Percentiles rank a stretch among this genome's conserved stretches.
These are phyloP conservation scores for Amphicarpaea edgeworthii DNA, from an alignment of 306 rosid species.

Conservation along the genomic window DNA sequence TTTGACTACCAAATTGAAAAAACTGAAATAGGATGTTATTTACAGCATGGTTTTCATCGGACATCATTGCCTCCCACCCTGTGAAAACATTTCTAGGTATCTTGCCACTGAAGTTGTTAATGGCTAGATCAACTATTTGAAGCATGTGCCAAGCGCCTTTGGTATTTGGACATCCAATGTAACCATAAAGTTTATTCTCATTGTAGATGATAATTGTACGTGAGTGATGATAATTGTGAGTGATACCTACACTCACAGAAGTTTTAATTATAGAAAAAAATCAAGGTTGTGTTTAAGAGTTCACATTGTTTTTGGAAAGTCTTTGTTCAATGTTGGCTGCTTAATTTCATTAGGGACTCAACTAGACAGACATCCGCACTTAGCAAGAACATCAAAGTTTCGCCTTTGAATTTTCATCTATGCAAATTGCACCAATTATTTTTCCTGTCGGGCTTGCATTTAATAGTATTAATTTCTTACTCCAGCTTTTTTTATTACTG, in stretches of 20 bases:
- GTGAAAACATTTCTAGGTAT: constrained; percentile 47
- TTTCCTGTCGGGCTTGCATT: not conserved
- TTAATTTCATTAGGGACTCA: no score
- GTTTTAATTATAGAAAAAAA: no score
- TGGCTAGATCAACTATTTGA: constrained; percentile 60
- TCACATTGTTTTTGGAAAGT: no score
- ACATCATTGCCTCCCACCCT: constrained; percentile 59
- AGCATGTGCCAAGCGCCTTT: constrained; percentile 48
- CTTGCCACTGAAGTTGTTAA: constrained; percentile 51
- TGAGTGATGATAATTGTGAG: no score
- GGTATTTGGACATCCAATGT: constrained; percentile 43
- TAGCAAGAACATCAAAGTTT: not conserved
- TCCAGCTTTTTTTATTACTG: no score
- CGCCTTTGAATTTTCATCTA: not conserved
- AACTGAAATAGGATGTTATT: constrained; percentile 32
- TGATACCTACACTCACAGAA: no score
- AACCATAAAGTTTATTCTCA: no score
- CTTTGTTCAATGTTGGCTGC: no score
- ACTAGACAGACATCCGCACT: no score
- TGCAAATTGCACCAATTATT: not conserved
- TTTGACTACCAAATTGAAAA: not conserved
- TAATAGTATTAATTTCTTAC: no score
- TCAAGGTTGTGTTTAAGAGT: no score
- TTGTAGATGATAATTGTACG: no score
- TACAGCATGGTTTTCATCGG: constrained; percentile 21